phyloP scores from a whole-genome alignment of 1,284 basidiomycete species.

The Trichosporon asahii region DNA sequence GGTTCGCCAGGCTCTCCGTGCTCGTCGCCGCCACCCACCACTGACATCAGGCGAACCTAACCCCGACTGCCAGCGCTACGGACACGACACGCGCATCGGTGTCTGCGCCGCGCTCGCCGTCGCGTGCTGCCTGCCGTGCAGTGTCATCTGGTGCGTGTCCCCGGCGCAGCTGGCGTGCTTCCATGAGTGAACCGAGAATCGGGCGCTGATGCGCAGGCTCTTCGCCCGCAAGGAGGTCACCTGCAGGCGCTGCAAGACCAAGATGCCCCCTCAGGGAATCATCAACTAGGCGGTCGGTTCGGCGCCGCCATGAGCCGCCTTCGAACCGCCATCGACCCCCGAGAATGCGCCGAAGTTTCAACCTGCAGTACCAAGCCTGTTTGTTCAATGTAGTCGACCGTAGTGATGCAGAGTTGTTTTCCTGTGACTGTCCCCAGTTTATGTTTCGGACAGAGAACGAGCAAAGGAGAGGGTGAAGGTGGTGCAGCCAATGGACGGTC shows the following conservation, averaged over 20 bases:
- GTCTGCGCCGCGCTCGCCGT: background rate
- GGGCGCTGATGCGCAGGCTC: background rate
- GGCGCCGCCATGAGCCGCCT: too few relatives aligned
- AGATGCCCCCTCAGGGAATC: constrained; percentile 5
- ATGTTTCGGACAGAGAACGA: too few relatives aligned
- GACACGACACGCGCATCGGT: constrained; percentile 13
- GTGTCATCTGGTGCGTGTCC: constrained; percentile 5
- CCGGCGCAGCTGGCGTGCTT: background rate
- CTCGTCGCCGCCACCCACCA: background rate
- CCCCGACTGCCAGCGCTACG: constrained; percentile 7
- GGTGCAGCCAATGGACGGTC: background rate
- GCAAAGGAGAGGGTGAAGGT: too few relatives aligned
- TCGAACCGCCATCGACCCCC: too few relatives aligned
- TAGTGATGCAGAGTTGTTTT: too few relatives aligned
- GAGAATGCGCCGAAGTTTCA: too few relatives aligned
- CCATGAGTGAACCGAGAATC: too few relatives aligned
- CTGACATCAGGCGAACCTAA: background rate
- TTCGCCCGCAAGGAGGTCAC: constrained; percentile 4
- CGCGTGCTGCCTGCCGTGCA: constrained; percentile 7
- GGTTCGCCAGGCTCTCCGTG: background rate
- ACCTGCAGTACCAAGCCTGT: too few relatives aligned
- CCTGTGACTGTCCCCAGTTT: too few relatives aligned
- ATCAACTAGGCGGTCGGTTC: background rate
- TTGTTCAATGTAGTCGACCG: too few relatives aligned
- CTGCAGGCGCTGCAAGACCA: constrained; percentile 6